Conservation (phyloP, 208 protist genomes). For the Wallacemonas rigidus region DNA sequence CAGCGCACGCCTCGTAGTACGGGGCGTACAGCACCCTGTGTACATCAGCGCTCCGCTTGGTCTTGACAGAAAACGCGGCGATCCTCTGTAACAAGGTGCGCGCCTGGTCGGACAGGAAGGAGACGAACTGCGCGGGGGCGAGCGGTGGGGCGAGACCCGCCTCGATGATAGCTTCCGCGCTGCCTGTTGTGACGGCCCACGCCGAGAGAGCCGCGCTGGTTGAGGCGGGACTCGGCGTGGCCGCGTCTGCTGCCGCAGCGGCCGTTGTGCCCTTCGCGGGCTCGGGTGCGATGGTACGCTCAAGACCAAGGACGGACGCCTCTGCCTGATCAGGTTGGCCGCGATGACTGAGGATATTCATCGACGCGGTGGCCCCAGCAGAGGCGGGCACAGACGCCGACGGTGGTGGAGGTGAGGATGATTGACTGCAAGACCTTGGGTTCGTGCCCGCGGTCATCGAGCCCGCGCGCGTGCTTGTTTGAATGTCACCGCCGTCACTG, state of each 20-base stretch:
- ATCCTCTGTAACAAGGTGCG: not conserved
- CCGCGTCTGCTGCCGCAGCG: not conserved
- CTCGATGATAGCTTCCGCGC: constrained; percentile 10
- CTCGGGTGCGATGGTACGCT: not conserved
- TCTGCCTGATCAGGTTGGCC: not conserved
- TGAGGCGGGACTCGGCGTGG: not conserved
- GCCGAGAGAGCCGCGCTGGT: not conserved
- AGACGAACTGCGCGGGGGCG: not conserved
- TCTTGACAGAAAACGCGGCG: not conserved
- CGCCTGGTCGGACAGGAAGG: not conserved
- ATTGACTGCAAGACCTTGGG: too few relatives aligned
- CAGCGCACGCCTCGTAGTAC: constrained; percentile 8
- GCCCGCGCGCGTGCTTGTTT: not conserved
- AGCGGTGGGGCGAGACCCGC: constrained; percentile 7
- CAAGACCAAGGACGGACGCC: not conserved
- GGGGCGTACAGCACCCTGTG: constrained; percentile 15
- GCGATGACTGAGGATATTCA: too few relatives aligned
- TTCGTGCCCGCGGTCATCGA: not conserved
- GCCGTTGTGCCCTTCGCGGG: not conserved
- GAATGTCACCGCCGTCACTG: not conserved
- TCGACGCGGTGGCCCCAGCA: too few relatives aligned
- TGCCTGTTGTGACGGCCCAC: not conserved
- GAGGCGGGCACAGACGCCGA: not conserved
- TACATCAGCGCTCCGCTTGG: not conserved
- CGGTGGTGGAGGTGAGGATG: not conserved